Percentiles rank a stretch among this genome's conserved stretches.
Conservation (phyloP, 257 asterid species). For the Rubia yunnanensis region DNA sequence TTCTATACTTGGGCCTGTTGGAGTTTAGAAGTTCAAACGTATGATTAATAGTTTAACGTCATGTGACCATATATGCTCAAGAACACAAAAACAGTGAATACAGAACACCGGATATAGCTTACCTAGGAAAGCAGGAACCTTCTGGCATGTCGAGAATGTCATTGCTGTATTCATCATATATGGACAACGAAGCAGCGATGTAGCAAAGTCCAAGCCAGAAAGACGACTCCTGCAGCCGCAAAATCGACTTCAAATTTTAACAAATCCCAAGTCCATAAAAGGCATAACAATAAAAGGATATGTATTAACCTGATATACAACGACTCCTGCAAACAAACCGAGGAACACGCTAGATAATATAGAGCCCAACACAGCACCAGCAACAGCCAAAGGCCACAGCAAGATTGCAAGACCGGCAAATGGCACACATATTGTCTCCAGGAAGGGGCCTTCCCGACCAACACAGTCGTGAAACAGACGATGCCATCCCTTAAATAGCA, state of each 20-base stretch:
- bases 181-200: slow-evolving; percentile 72
- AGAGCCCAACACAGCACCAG: slow-evolving; percentile 74
- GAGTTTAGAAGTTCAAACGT: slow-evolving; percentile 5
- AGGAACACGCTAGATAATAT: slow-evolving; percentile 62
- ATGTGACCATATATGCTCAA: neutral
- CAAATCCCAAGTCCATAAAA: neutral
- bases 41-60: neutral
- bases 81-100: neutral
- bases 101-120: neutral
- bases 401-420: slow-evolving; percentile 91
- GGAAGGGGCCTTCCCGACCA: slow-evolving; percentile 93
- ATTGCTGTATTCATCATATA: slow-evolving; percentile 89
- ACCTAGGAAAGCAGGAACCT: slow-evolving; percentile 97
- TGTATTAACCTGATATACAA: slow-evolving; percentile 68
- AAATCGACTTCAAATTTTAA: slow-evolving; percentile 12
- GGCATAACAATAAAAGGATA: neutral
- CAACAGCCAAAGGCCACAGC: slow-evolving; percentile 95
- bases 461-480: slow-evolving; percentile 90
- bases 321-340: slow-evolving; percentile 88
- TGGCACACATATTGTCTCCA: slow-evolving; percentile 94
- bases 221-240: slow-evolving; percentile 55
- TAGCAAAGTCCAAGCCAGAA: slow-evolving; percentile 85
- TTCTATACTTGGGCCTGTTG: slow-evolving; percentile 60
- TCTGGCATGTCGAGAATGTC: slow-evolving; percentile 91
- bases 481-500: slow-evolving; percentile 89